A percentile compares a stretch with the other conserved stretches of the same genome.
These are phyloP conservation scores for Tetraselmis striata DNA, from an alignment of 139 green algal species.

Conservation along the genomic window DNA sequence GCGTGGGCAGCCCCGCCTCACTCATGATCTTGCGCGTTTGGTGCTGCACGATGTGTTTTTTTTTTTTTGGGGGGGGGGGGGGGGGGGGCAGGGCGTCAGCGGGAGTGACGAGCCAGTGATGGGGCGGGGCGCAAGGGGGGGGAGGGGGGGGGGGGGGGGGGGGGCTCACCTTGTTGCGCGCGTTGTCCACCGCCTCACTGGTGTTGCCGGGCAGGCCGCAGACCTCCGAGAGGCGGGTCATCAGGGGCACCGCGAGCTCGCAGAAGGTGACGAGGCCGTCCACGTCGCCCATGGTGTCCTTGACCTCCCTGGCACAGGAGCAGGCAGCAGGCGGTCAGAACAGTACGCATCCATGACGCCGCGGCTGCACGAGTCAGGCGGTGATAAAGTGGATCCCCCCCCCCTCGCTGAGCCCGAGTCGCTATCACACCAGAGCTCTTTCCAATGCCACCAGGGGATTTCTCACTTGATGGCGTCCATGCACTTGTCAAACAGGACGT, in stretches of 20 bases:
- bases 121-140: neutral
- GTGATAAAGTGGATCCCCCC: no score
- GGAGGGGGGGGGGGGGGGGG: neutral
- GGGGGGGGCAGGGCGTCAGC: conserved; percentile 2
- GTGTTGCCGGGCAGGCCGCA: conserved; percentile 68
- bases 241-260: conserved; percentile 80
- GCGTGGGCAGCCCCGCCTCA: conserved; percentile 65
- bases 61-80: no score
- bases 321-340: neutral
- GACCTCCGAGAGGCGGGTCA: conserved; percentile 63
- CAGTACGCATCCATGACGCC: neutral
- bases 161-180: conserved; percentile 71
- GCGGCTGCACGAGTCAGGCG: no score
- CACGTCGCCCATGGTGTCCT: conserved; percentile 47
- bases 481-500: conserved; percentile 73
- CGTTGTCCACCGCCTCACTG: conserved; percentile 63
- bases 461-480: conserved; percentile 42
- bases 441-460: no score
- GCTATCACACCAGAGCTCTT: no score
- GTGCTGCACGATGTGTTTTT: no score
- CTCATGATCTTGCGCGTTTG: conserved; percentile 49
- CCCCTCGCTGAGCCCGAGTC: no score
- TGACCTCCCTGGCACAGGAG: neutral
- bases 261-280: conserved; percentile 83
- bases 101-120: no score